These are phyloP conservation scores for Colletotrichum zoysiae DNA, from an alignment of 2,329 filamentous ascomycete species.

Conservation along the genomic window DNA sequence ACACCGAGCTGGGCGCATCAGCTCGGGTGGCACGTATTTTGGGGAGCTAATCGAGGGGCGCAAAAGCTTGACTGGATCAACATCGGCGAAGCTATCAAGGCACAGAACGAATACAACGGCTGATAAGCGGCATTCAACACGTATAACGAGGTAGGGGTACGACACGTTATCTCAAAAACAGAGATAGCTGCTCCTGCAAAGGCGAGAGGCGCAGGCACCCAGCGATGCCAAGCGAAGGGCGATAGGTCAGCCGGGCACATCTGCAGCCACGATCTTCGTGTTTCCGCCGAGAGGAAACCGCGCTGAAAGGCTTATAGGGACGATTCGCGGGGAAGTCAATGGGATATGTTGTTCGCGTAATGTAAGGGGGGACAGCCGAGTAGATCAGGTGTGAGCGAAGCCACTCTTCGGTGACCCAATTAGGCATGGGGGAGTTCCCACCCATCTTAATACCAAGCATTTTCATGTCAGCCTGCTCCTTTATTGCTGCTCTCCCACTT, in stretches of 20 bases:
- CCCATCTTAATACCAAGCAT: neutral
- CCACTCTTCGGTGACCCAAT: slow-evolving; percentile 40
- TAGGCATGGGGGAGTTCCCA: slow-evolving; percentile 25
- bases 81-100: slow-evolving; percentile 55
- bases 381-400: slow-evolving; percentile 22
- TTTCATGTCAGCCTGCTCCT: slow-evolving; percentile 20
- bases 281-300: neutral
- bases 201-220: neutral
- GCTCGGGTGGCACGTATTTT: neutral
- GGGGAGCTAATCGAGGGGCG: slow-evolving; percentile 21
- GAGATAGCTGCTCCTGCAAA: neutral
- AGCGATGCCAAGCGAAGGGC: neutral
- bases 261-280: neutral
- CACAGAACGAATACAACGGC: slow-evolving; percentile 55
- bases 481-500: neutral
- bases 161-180: neutral
- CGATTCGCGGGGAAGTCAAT: slow-evolving; percentile 5
- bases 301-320: neutral
- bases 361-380: neutral
- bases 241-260: neutral
- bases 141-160: neutral
- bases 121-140: slow-evolving; percentile 42
- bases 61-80: slow-evolving; percentile 59
- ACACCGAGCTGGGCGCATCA: neutral
- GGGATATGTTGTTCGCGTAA: slow-evolving; percentile 2